Evolutionary conservation across 2,329 filamentous ascomycete species (phyloP), one percentile per base, ranked within the genome.

Genomic region (Clarireedia hainanense): DNA sequence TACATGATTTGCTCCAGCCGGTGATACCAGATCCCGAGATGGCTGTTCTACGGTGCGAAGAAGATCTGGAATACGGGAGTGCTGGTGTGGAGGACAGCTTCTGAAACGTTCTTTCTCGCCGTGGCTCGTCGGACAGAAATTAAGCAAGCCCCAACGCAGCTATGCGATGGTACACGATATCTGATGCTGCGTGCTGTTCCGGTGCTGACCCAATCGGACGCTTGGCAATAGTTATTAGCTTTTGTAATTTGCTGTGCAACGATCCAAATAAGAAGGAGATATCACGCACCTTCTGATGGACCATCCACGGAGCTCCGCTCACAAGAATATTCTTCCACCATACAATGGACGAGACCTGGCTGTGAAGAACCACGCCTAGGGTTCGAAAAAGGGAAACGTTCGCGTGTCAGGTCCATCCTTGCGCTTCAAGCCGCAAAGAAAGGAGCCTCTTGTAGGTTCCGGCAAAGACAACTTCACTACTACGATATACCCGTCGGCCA

Each of bases 71-170:
- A 12, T 43, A 34, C 10, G 5, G 10, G 30, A 34, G 9, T 43
- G 17, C 23, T 43, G 40, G 6, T 43, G 23, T 14, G 20, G 39
- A 17, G 14, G 5, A 42, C 39, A 42, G 5, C 20, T 43, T 42
- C 23, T 43, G 40, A 43, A 43, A 43, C 40, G 52, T n/a, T 50
- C 52, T 50, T 55, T 50, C 52, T 55, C 24, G n/a, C 30, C 50
- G 14, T 50, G 26, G 23, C 39, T n/a, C 23, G 40, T 43, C 12
- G 17, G 40, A 50, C 39, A 37, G 40, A 20, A 15, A 14, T 2
- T 12, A 17, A 30, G 52, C 26, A 55, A 55, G 46, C 34, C 17
- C 52, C 14, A 42, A 17, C 48, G 42, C 17, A 26, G 24, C 5
- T 34, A 50, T 43, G 34, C 37, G 42, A 12, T 34, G 42, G 40